Conservation (phyloP, 2,329 filamentous ascomycete genomes). For the Arthrocladium fulminans region DNA sequence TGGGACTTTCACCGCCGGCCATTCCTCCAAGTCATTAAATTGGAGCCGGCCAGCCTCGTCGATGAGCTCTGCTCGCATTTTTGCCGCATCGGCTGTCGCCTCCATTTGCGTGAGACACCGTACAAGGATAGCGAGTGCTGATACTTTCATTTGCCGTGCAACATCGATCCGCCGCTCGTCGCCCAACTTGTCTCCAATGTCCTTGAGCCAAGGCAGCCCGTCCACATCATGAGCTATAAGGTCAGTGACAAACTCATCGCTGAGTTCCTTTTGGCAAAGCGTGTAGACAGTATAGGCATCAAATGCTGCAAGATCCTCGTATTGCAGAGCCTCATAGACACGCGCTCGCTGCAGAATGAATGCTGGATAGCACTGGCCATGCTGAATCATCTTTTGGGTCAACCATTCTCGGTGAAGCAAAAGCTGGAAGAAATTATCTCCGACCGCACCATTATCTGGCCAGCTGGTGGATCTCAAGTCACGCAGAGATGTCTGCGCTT, state of each 20-base stretch:
- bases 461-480: neutral
- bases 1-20: neutral
- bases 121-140: conserved; percentile 6
- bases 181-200: neutral
- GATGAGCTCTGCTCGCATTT: conserved; percentile 25
- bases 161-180: conserved; percentile 35
- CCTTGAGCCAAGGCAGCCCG: conserved; percentile 16
- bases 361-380: conserved; percentile 12
- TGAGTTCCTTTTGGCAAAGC: conserved; percentile 67
- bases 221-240: conserved; percentile 48
- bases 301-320: conserved; percentile 80
- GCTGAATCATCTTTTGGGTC: neutral
- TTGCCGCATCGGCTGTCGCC: conserved; percentile 1
- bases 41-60: neutral
- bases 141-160: conserved; percentile 25
- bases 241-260: conserved; percentile 77
- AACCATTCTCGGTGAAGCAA: conserved; percentile 4
- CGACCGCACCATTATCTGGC: neutral
- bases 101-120: conserved; percentile 25
- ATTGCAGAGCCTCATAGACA: conserved; percentile 64
- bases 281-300: conserved; percentile 89
- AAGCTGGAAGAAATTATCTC: neutral
- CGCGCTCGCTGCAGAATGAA: conserved; percentile 48
- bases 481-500: neutral
- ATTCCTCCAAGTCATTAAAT: neutral